These are phyloP conservation scores for Fragaria ananassa DNA, from an alignment of 306 rosid species.

Conservation along the genomic window DNA sequence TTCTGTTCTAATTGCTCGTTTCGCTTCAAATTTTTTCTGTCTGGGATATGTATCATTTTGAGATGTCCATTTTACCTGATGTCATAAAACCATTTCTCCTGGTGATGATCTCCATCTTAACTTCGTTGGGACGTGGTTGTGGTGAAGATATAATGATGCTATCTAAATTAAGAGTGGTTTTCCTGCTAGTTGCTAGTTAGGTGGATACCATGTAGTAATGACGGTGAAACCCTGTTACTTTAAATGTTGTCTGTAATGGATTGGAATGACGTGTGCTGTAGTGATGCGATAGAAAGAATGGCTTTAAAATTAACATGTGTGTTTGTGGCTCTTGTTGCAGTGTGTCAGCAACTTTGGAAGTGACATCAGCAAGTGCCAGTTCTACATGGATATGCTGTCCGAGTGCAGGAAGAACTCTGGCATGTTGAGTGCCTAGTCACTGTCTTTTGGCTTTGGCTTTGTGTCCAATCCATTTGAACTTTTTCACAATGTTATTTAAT, in stretches of 20 bases:
- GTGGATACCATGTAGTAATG: not conserved
- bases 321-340: constrained; percentile 40
- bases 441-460: not conserved
- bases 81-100: not conserved
- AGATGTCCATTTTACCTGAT: not conserved
- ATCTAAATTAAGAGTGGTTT: not conserved
- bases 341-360: constrained; percentile 65
- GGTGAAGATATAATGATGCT: not conserved
- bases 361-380: constrained; percentile 91
- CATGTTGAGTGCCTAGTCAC: constrained; percentile 44
- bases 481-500: not conserved
- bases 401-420: constrained; percentile 73
- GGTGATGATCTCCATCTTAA: not conserved
- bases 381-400: constrained; percentile 87
- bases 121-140: not conserved
- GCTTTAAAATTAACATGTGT: not conserved
- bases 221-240: not conserved
- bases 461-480: constrained; percentile 2
- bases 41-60: not conserved
- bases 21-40: not conserved
- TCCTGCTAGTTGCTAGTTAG: not conserved
- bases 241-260: not conserved
- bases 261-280: not conserved
- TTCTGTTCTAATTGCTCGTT: not conserved
- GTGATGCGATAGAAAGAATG: not conserved